Percentiles rank a stretch among this genome's conserved stretches.
These are phyloP conservation scores for Termitomyces sp. DNA, from an alignment of 768 basidiomycete genomes.

Conservation along the genomic window DNA sequence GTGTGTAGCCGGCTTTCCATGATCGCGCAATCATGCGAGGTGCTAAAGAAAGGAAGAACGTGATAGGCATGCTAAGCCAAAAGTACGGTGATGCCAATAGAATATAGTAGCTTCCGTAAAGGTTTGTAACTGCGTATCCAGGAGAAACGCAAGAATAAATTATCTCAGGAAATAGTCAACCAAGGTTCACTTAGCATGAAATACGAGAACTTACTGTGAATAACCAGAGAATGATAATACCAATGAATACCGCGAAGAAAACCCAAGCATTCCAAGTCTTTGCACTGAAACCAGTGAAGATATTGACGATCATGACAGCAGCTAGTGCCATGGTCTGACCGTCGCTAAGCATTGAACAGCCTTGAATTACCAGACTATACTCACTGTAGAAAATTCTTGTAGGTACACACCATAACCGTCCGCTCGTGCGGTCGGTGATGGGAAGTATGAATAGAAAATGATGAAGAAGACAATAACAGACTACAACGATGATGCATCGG, in stretches of 20 bases:
- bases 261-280: slow-evolving; percentile 89
- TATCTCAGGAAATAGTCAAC: slow-evolving; percentile 34
- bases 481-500: slow-evolving; percentile 29
- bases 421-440: slow-evolving; percentile 57
- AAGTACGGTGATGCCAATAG: slow-evolving; percentile 82
- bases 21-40: slow-evolving; percentile 76
- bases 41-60: slow-evolving; percentile 61
- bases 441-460: slow-evolving; percentile 68
- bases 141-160: slow-evolving; percentile 80
- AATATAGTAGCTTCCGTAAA: slow-evolving; percentile 70
- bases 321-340: slow-evolving; percentile 74
- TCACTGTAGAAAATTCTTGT: slow-evolving; percentile 82
- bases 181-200: neutral
- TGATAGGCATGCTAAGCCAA: slow-evolving; percentile 77
- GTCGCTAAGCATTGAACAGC: neutral
- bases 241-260: slow-evolving; percentile 73
- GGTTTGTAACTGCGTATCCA: slow-evolving; percentile 54
- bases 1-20: slow-evolving; percentile 60
- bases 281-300: slow-evolving; percentile 86
- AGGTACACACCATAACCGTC: slow-evolving; percentile 76
- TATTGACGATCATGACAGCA: slow-evolving; percentile 68
- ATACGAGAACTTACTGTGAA: slow-evolving; percentile 56
- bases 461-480: slow-evolving; percentile 88
- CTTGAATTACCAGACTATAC: slow-evolving; percentile 15
- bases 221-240: slow-evolving; percentile 69